Percentiles rank a stretch among this genome's conserved stretches.
phyloP scores from a whole-genome alignment of 352 stramenopile genomes.

The Pythium aristosporum region DNA sequence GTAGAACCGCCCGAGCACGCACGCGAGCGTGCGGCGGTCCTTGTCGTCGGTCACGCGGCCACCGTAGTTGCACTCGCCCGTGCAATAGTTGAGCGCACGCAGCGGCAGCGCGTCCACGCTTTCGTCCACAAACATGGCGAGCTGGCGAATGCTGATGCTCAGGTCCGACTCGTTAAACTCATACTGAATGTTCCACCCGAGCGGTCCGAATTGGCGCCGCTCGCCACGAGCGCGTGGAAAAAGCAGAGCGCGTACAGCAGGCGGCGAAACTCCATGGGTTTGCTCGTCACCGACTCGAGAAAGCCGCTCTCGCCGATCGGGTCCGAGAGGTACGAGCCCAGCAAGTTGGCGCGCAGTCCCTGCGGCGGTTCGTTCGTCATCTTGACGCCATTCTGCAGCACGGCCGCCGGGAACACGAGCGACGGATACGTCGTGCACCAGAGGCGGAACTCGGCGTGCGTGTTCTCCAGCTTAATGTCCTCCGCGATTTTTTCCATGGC shows the following conservation, averaged over 20 bases:
- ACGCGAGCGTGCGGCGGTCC: constrained; percentile 87
- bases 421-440: constrained; percentile 92
- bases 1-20: constrained; percentile 81
- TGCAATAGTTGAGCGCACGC: constrained; percentile 92
- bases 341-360: constrained; percentile 91
- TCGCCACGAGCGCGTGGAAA: constrained; percentile 92
- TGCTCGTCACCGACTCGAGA: constrained; percentile 80
- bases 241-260: constrained; percentile 93
- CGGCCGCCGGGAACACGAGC: constrained; percentile 85
- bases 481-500: constrained; percentile 95
- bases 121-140: constrained; percentile 87
- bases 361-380: constrained; percentile 97
- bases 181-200: constrained; percentile 97
- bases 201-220: constrained; percentile 92
- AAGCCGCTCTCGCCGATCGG: constrained; percentile 88
- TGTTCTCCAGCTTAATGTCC: constrained; percentile 77
- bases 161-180: constrained; percentile 97
- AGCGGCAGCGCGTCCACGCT: constrained; percentile 86
- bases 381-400: constrained; percentile 95
- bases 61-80: constrained; percentile 91
- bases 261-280: constrained; percentile 90
- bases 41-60: constrained; percentile 94
- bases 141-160: constrained; percentile 82
- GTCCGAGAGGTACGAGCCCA: constrained; percentile 92
- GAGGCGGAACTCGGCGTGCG: constrained; percentile 92